A percentile compares a stretch with the other conserved stretches of the same genome.
phyloP scores from a whole-genome alignment of 345 rosid genomes.

The Eucalyptus albens region DNA sequence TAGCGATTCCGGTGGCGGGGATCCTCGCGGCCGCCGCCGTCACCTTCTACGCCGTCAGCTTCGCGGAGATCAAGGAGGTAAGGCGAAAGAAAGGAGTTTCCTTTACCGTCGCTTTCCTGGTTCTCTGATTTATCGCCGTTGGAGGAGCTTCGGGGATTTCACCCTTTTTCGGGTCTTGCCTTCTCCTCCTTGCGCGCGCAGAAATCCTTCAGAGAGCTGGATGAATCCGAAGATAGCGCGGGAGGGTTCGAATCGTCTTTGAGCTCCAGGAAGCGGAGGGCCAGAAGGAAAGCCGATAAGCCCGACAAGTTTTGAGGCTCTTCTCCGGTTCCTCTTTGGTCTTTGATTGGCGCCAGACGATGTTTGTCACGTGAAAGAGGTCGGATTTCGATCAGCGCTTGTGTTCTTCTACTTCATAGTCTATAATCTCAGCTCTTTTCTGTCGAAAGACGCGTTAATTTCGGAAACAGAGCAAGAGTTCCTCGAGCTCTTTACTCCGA shows the following conservation, averaged over 20 bases:
- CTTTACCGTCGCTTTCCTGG: neutral
- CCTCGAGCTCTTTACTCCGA: neutral
- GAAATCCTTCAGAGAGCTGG: slow-evolving; percentile 52
- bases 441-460: neutral
- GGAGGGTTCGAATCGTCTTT: slow-evolving; percentile 33
- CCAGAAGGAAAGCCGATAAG: slow-evolving; percentile 35
- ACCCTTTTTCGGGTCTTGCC: neutral
- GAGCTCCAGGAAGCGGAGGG: slow-evolving; percentile 47
- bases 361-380: neutral
- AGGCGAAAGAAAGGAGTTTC: neutral
- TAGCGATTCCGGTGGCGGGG: slow-evolving; percentile 50
- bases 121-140: neutral
- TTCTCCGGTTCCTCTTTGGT: neutral
- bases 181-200: neutral
- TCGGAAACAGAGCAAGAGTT: neutral
- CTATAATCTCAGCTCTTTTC: neutral
- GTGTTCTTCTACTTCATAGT: neutral
- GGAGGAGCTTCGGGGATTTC: neutral
- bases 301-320: neutral
- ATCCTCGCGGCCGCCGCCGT: slow-evolving; percentile 54
- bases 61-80: slow-evolving; percentile 58
- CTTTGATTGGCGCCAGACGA: neutral
- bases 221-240: slow-evolving; percentile 20
- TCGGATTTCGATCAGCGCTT: neutral
- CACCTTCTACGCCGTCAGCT: slow-evolving; percentile 64